Base-by-base conservation (phyloP, 306 rosid genomes). In the Ammopiptanthus mongolicus region DNA sequence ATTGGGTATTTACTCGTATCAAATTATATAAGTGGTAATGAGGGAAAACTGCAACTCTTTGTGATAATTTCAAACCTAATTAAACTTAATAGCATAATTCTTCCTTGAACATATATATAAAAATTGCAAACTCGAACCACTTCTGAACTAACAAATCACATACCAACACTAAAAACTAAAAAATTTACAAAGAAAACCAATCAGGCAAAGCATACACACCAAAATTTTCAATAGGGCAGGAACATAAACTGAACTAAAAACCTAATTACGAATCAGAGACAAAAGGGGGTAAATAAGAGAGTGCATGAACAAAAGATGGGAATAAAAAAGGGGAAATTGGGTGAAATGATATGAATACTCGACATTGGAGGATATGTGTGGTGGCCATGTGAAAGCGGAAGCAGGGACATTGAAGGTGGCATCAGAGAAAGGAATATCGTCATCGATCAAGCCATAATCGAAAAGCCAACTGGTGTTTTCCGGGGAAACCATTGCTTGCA, bases 391-490 rank as follows among this genome's bases (percentile, higher is more conserved):
- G 83, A 95, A 94, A 28, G 83, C 88, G 5, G 93, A 73, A 37
- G 83, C 62, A 12, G 92, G 51, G 15, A 79, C 84, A 6, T 84
- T 59, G 78, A 91, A 94, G 87, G 70, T 82, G 11, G 65, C 85
- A 39, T 85, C 97, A 0, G 90, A 79, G 46, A 84, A 93, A 53
- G 97, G 71, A 23, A 86, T 82, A n/a, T 90, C 97, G 61, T n/a
- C n/a, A n/a, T 95, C 99, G 62, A 95, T 87, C 75, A 95, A 74
- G 14, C 70, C 84, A 44, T 88, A 95, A 77, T 95, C 97, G 81
- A 73, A 88, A 36, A 91, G 81, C 99, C 99, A 95, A 71, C 89
- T 90, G 86, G 86, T 77, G 80, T 80, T 95, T 90, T 95, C 99
- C 63, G 97, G 93, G 66, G 97, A 86, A 62, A 82, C 97, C 99